Base-by-base conservation (phyloP, 116 monocot species). In the Phalaenopsis hybrid region DNA sequence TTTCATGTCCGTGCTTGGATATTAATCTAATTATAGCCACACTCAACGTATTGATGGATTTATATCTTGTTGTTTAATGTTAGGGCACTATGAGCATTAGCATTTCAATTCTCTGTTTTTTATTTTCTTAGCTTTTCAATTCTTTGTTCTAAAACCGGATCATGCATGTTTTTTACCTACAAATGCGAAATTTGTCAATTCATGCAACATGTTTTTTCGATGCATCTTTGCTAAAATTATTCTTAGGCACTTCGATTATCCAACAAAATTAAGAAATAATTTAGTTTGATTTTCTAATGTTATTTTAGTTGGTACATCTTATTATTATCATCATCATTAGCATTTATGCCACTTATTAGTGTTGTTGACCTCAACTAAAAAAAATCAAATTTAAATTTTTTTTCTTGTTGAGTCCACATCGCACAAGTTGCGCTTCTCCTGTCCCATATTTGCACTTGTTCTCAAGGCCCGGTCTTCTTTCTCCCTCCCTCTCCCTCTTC, bases 261-360 rank as follows among this genome's bases (percentile, higher is more conserved):
- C 61, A 61, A 61, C 23, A 61, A 61, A 7, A 61, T 61, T 21
- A 21, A 31, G n/a, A 61, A 61, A 61, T 61, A 21, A 61, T 21
- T 61, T 61, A n/a, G 21, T 65, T 13, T 65, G 65, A 65, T 65
- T 65, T 7, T 65, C 49, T 58, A 58, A 65, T 3, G 65, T 65
- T 65, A 65, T 65, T 65, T 6, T 23, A 2, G 10, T 65, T 65
- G 65, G 25, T 65, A 10, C 25, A 65, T 65, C 5, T 65, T 7
- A 65, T 65, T 25, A 65, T 21, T 23, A 65, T 65, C 65, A 65
- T 65, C 65, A 8, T 65, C 65, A 65, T 65, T n/a, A 65, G 65
- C 8, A 11, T 8, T 52, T 13, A 52, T 52, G 52, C 52, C 52
- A 52, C 11, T 13, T 52, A 13, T 52, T 52, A 13, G 52, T 15